These are phyloP conservation scores for Leccinum ponderosum DNA, from an alignment of 1,284 basidiomycete species.

Conservation along the genomic window DNA sequence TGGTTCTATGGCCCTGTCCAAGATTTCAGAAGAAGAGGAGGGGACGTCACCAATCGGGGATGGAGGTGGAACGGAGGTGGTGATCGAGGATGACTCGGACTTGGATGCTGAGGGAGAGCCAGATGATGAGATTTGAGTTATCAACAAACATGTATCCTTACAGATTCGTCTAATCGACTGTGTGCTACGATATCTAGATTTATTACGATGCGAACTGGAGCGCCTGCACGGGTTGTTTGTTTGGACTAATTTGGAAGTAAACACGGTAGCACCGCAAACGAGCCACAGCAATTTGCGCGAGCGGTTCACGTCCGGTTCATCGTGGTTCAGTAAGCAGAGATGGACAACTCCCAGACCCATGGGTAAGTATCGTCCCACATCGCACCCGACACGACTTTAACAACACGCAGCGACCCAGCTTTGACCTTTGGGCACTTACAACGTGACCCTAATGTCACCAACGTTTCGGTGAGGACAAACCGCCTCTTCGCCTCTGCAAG, in stretches of 20 bases:
- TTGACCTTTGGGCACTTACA: conserved; percentile 38
- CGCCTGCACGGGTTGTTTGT: conserved; percentile 24
- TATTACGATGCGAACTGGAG: conserved; percentile 20
- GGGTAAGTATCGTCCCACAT: conserved; percentile 31
- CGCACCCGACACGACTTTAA: not conserved
- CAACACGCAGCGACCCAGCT: conserved; percentile 25
- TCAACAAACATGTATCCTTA: conserved; percentile 28
- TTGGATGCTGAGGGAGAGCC: conserved; percentile 42
- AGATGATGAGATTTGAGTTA: conserved; percentile 36
- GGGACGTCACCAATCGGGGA: conserved; percentile 1
- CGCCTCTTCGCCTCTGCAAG: not conserved
- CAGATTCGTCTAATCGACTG: conserved; percentile 18
- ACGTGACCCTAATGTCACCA: conserved; percentile 36
- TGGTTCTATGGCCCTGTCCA: conserved; percentile 15
- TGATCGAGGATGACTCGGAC: conserved; percentile 32
- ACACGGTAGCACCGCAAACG: conserved; percentile 25
- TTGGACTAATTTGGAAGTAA: conserved; percentile 15
- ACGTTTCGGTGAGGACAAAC: conserved; percentile 31
- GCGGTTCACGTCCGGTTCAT: conserved; percentile 37
- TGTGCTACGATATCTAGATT: conserved; percentile 1
- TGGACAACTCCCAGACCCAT: conserved; percentile 37
- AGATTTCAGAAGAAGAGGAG: conserved; percentile 25
- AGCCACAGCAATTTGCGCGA: conserved; percentile 35
- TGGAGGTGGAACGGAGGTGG: conserved; percentile 10
- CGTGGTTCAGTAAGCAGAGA: conserved; percentile 33